These are phyloP conservation scores for Delonix regia DNA, from an alignment of 306 rosid genomes.

Conservation along the genomic window DNA sequence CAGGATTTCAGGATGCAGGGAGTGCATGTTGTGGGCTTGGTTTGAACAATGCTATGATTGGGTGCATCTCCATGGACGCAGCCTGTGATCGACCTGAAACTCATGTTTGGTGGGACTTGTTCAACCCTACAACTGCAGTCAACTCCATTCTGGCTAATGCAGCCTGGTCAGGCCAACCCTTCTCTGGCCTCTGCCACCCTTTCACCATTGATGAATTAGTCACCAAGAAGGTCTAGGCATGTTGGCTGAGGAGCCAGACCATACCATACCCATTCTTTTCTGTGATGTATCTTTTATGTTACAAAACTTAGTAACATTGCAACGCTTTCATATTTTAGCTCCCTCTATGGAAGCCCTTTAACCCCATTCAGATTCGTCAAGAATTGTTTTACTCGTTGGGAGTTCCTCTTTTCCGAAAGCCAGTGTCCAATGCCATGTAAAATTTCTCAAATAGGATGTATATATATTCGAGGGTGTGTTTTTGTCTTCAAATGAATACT, in stretches of 20 bases:
- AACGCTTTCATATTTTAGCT: neutral
- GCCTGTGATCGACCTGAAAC: conserved; percentile 52
- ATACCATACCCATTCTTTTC: neutral
- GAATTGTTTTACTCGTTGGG: neutral
- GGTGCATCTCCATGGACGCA: conserved; percentile 75
- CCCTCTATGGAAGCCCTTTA: neutral
- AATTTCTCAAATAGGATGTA: neutral
- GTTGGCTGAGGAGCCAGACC: neutral
- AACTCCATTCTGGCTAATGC: conserved; percentile 73
- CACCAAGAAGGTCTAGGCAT: conserved; percentile 30
- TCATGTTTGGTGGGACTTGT: conserved; percentile 87
- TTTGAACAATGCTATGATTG: conserved; percentile 62
- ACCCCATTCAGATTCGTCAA: neutral
- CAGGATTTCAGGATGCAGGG: conserved; percentile 54
- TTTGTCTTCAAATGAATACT: neutral
- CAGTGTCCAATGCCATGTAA: neutral
- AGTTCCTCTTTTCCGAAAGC: neutral
- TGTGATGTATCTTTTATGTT: neutral
- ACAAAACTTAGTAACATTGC: neutral
- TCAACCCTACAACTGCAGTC: conserved; percentile 71
- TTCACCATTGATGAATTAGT: conserved; percentile 54
- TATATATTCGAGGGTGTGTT: neutral
- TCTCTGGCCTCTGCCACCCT: conserved; percentile 63
- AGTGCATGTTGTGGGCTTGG: conserved; percentile 89
- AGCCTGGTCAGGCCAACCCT: conserved; percentile 67